Evolutionary conservation across 192 early-diverging fungal species (phyloP).

Genomic region (Cladochytrium replicatum): DNA sequence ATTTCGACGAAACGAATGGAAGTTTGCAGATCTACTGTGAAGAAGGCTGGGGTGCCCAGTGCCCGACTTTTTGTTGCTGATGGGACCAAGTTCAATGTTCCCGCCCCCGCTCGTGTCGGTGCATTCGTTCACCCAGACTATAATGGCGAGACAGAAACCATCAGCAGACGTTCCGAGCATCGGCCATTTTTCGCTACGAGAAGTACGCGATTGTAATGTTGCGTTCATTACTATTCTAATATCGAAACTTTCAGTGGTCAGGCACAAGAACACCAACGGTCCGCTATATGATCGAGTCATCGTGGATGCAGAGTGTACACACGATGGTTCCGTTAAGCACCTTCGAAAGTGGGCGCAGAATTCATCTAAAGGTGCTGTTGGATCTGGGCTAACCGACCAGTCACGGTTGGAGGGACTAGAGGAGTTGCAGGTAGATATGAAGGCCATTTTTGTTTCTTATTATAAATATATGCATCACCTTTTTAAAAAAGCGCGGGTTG

Average conservation of each 20-base stretch:
- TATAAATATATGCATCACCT: slow-evolving; percentile 1
- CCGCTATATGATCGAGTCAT: slow-evolving; percentile 60
- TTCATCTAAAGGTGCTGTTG: slow-evolving; percentile 76
- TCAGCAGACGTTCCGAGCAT: too few relatives aligned
- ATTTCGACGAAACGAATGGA: slow-evolving; percentile 59
- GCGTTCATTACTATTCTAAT: too few relatives aligned
- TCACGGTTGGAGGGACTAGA: slow-evolving; percentile 50
- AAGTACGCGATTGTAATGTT: too few relatives aligned
- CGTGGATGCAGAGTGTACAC: slow-evolving; percentile 73
- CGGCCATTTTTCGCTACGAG: too few relatives aligned
- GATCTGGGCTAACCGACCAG: too few relatives aligned
- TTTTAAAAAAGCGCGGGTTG: too few relatives aligned
- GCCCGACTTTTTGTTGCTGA: slow-evolving; percentile 58
- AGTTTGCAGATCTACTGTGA: slow-evolving; percentile 62
- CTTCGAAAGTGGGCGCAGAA: slow-evolving; percentile 58
- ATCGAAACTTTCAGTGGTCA: slow-evolving; percentile 3
- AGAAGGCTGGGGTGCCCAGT: slow-evolving; percentile 51
- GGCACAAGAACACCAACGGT: not conserved
- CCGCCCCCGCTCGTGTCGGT: slow-evolving; percentile 53
- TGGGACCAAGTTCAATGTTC: slow-evolving; percentile 60
- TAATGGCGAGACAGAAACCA: too few relatives aligned
- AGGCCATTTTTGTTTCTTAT: not conserved
- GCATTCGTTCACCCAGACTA: too few relatives aligned
- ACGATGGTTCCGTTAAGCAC: slow-evolving; percentile 72
- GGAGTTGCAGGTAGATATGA: slow-evolving; percentile 44